Evolutionary conservation across 768 basidiomycete species (phyloP).

Genomic region (Termitomyces sp.): DNA sequence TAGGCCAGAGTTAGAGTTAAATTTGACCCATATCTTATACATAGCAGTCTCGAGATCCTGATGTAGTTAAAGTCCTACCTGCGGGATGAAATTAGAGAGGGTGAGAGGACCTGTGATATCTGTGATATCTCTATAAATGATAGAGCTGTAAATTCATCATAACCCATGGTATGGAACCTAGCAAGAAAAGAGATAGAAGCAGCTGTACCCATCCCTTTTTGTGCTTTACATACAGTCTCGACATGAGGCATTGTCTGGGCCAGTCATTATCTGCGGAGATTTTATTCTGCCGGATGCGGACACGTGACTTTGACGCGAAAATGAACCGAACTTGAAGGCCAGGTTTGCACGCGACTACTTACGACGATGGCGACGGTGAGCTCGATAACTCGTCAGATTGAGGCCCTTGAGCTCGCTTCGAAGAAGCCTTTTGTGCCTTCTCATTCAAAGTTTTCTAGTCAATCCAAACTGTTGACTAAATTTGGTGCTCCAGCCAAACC

Average conservation of each 20-base stretch:
- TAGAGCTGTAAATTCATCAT: background rate
- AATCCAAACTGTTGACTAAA: constrained; percentile 71
- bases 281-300: background rate
- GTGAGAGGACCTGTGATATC: background rate
- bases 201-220: background rate
- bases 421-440: constrained; percentile 35
- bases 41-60: constrained; percentile 6
- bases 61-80: constrained; percentile 2
- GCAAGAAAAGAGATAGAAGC: background rate
- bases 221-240: background rate
- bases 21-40: constrained; percentile 7
- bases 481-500: constrained; percentile 53
- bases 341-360: background rate
- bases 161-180: background rate
- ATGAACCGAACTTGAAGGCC: background rate
- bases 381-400: constrained; percentile 65
- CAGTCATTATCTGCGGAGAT: no score
- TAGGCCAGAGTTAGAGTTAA: constrained; percentile 13
- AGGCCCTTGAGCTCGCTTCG: constrained; percentile 63
- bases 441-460: constrained; percentile 53
- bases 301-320: constrained; percentile 12
- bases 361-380: constrained; percentile 43
- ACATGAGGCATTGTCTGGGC: background rate
- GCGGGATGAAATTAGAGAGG: background rate
- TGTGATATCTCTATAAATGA: no score